Evolutionary conservation across 495 filamentous ascomycete genomes (phyloP).

Genomic region (Hamigera avellanea): DNA sequence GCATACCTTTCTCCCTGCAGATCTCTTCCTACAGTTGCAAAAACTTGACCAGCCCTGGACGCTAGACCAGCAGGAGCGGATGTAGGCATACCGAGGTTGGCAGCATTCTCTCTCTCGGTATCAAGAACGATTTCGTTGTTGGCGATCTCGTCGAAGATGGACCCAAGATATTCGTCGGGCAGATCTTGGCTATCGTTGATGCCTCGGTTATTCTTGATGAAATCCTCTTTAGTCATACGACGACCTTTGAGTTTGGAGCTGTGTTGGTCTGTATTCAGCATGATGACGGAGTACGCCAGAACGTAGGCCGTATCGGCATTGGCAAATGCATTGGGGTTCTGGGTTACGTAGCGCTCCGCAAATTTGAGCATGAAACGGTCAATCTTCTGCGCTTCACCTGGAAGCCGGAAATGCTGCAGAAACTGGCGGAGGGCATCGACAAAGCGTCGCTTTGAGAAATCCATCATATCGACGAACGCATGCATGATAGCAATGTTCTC

Average conservation of each 20-base stretch:
- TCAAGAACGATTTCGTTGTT: slow-evolving; percentile 89
- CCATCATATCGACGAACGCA: slow-evolving; percentile 91
- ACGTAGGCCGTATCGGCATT: slow-evolving; percentile 98
- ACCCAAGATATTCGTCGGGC: slow-evolving; percentile 79
- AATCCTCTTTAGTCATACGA: slow-evolving; percentile 92
- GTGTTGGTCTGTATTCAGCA: slow-evolving; percentile 95
- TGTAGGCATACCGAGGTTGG: slow-evolving; percentile 51
- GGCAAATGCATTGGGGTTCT: slow-evolving; percentile 94
- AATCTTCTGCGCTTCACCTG: slow-evolving; percentile 97
- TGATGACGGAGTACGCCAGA: slow-evolving; percentile 87
- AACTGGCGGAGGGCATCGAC: slow-evolving; percentile 87
- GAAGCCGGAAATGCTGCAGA: slow-evolving; percentile 87
- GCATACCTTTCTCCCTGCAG: slow-evolving; percentile 86
- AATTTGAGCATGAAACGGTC: slow-evolving; percentile 99
- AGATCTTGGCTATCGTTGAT: slow-evolving; percentile 96
- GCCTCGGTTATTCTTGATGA: slow-evolving; percentile 96
- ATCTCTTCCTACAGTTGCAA: slow-evolving; percentile 84
- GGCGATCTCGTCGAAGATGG: slow-evolving; percentile 87
- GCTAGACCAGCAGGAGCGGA: slow-evolving; percentile 56
- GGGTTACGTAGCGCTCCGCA: slow-evolving; percentile 85
- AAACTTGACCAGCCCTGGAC: slow-evolving; percentile 75
- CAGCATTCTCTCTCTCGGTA: slow-evolving; percentile 78
- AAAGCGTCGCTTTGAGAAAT: slow-evolving; percentile 86
- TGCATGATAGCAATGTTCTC: slow-evolving; percentile 97
- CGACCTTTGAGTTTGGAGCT: slow-evolving; percentile 68